Evolutionary conservation across 2,329 filamentous ascomycete genomes (phyloP).

Genomic region (Pezicula carpinea): DNA sequence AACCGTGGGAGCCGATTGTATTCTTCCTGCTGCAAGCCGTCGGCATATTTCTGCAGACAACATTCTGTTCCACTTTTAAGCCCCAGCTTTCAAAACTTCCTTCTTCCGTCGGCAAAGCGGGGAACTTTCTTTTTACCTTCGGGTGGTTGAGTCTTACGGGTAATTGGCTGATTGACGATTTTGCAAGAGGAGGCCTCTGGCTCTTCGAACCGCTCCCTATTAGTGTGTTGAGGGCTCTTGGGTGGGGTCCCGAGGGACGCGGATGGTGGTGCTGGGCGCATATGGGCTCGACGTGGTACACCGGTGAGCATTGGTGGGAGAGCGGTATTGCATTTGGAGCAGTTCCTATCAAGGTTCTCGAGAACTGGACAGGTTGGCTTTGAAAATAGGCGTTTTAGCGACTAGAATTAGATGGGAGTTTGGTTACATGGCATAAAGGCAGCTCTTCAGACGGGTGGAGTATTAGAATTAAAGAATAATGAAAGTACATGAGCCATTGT

Average conservation of each 20-base stretch:
- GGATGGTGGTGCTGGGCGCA: slow-evolving; percentile 64
- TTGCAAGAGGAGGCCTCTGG: slow-evolving; percentile 71
- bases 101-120: slow-evolving; percentile 38
- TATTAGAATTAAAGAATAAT: no score
- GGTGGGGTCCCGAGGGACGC: slow-evolving; percentile 56
- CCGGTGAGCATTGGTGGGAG: slow-evolving; percentile 60
- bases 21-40: slow-evolving; percentile 72
- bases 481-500: no score
- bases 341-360: no score
- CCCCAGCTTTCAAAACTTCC: slow-evolving; percentile 36
- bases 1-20: slow-evolving; percentile 47
- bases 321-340: slow-evolving; percentile 36
- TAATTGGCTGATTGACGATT: slow-evolving; percentile 67
- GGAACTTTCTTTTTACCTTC: slow-evolving; percentile 59
- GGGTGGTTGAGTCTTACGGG: slow-evolving; percentile 66
- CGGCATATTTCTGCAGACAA: slow-evolving; percentile 58
- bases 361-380: no score
- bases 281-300: slow-evolving; percentile 48
- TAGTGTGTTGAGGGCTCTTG: slow-evolving; percentile 63
- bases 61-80: slow-evolving; percentile 32
- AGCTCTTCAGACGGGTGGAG: no score
- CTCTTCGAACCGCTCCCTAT: slow-evolving; percentile 77
- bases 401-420: no score
- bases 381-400: no score
- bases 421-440: no score